phyloP scores from a whole-genome alignment of 768 basidiomycete species.

The Mycena latifolia region DNA sequence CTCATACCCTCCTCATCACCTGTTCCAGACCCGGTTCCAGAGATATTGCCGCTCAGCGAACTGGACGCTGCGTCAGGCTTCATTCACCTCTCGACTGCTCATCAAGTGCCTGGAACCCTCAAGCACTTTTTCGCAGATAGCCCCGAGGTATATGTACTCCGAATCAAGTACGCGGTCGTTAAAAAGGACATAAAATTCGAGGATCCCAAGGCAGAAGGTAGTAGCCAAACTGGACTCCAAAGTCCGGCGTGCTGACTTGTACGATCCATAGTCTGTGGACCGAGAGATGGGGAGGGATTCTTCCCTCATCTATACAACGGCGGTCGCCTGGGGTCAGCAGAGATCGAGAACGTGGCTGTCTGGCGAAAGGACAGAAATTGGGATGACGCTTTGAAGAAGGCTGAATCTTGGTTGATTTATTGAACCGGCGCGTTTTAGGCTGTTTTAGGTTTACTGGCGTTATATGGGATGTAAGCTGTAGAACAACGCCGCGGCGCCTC shows the following conservation, averaged over 20 bases:
- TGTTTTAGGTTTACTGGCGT: too few species aligned
- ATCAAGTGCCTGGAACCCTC: slow-evolving; percentile 62
- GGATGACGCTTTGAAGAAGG: slow-evolving; percentile 41
- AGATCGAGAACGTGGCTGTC: slow-evolving; percentile 56
- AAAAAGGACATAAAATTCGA: slow-evolving; percentile 63
- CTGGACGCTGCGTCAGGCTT: slow-evolving; percentile 62
- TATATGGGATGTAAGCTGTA: too few species aligned
- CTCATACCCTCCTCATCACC: slow-evolving; percentile 59
- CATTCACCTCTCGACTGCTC: slow-evolving; percentile 69
- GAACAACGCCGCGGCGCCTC: too few species aligned
- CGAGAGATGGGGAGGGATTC: slow-evolving; percentile 49
- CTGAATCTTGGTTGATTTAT: slow-evolving; percentile 48
- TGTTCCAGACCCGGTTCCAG: slow-evolving; percentile 57
- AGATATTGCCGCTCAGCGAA: slow-evolving; percentile 61
- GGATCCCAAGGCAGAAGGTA: slow-evolving; percentile 51
- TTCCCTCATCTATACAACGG: slow-evolving; percentile 71
- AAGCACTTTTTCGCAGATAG: slow-evolving; percentile 58
- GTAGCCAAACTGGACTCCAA: too few species aligned
- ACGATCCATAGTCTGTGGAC: too few species aligned
- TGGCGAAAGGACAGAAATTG: slow-evolving; percentile 46
- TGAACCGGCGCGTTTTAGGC: slow-evolving; percentile 29
- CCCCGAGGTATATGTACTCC: slow-evolving; percentile 55
- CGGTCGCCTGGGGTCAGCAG: slow-evolving; percentile 53
- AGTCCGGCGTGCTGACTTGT: too few species aligned
- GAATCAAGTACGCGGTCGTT: slow-evolving; percentile 56